Evolutionary conservation across 257 asterid species (phyloP).

Genomic region (Eucommia ulmoides): DNA sequence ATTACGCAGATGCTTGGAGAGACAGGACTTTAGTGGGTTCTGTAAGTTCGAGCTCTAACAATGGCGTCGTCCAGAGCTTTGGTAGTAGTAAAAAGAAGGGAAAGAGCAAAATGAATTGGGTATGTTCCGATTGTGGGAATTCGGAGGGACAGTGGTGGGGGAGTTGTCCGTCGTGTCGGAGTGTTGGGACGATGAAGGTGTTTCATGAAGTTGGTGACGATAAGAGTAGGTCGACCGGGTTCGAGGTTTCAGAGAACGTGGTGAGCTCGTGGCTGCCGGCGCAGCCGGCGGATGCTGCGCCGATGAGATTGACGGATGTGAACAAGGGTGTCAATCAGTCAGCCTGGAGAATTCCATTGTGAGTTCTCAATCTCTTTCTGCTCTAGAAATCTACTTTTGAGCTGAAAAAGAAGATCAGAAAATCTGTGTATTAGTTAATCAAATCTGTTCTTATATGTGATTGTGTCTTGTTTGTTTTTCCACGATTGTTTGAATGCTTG

Average conservation of each 20-base stretch:
- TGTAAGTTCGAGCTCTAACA: conserved; percentile 11
- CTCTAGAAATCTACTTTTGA: too few relatives aligned
- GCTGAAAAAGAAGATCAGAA: too few relatives aligned
- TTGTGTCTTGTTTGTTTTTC: too few relatives aligned
- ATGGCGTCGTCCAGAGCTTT: conserved; percentile 23
- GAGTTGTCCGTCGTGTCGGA: conserved; percentile 55
- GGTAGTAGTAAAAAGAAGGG: conserved; percentile 44
- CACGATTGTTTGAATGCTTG: too few relatives aligned
- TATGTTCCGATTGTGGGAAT: conserved; percentile 70
- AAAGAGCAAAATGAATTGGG: conserved; percentile 47
- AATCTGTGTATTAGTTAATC: too few relatives aligned
- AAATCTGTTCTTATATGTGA: too few relatives aligned
- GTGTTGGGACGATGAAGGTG: conserved; percentile 51
- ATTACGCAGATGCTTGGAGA: conserved; percentile 15
- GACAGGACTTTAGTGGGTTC: conserved; percentile 41
- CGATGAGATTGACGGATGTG: conserved; percentile 59
- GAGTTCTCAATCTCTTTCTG: conserved; percentile 16
- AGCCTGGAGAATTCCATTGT: conserved; percentile 78
- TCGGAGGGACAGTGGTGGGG: conserved; percentile 99
- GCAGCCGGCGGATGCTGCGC: conserved; percentile 20
- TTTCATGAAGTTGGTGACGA: conserved; percentile 26
- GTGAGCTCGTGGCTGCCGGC: conserved; percentile 56
- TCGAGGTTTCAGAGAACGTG: conserved; percentile 39
- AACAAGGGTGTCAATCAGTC: conserved; percentile 29
- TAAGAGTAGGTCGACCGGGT: conserved; percentile 30